A percentile compares a stretch with the other conserved stretches of the same genome.
Conservation (phyloP, 108 stramenopile species). For the Skeletonema marinoi region DNA sequence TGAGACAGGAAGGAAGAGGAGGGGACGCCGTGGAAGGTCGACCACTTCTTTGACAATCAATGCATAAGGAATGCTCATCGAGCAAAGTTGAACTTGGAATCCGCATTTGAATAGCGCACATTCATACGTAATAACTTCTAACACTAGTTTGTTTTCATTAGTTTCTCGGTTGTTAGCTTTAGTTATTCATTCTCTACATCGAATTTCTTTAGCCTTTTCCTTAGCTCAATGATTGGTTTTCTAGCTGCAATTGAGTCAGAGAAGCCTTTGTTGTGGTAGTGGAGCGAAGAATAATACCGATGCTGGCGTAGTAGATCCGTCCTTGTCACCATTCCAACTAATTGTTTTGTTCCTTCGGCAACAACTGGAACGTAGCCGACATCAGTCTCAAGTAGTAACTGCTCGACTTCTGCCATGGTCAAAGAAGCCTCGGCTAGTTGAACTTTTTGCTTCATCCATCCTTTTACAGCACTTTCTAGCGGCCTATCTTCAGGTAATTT, state of each 20-base stretch:
- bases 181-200: constrained; percentile 60
- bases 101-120: background rate
- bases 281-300: constrained; percentile 82
- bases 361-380: constrained; percentile 90
- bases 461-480: constrained; percentile 78
- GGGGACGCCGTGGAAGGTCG: constrained; percentile 29
- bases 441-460: constrained; percentile 92
- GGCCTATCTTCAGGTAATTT: constrained; percentile 50
- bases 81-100: background rate
- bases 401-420: constrained; percentile 87
- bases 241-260: constrained; percentile 72
- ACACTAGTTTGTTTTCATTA: background rate
- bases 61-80: background rate
- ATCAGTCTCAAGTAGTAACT: constrained; percentile 78
- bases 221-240: constrained; percentile 81
- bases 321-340: constrained; percentile 88
- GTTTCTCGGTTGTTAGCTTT: background rate
- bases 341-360: constrained; percentile 64
- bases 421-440: constrained; percentile 65
- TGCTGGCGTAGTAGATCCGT: constrained; percentile 89
- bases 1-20: constrained; percentile 32
- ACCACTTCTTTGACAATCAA: background rate
- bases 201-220: constrained; percentile 81
- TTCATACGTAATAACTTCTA: background rate
- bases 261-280: constrained; percentile 91